Evolutionary conservation across 2,329 filamentous ascomycete genomes (phyloP).

Genomic region (Xylaria polymorpha): DNA sequence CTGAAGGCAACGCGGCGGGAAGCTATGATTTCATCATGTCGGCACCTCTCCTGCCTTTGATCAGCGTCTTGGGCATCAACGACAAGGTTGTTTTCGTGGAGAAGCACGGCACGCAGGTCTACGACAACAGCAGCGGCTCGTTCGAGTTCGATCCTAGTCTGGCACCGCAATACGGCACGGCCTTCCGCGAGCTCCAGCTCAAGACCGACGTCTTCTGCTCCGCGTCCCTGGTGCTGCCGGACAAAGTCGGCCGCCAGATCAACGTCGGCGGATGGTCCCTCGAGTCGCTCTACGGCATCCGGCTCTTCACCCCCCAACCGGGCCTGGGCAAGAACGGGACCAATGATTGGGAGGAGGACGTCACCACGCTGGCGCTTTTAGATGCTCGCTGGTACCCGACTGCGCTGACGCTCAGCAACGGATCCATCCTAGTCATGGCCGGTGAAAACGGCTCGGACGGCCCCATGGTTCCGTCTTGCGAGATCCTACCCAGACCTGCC

Average conservation of each 20-base stretch:
- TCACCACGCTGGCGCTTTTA: slow-evolving; percentile 59
- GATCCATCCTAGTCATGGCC: slow-evolving; percentile 66
- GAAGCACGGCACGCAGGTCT: slow-evolving; percentile 65
- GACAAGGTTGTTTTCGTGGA: slow-evolving; percentile 67
- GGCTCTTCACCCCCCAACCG: slow-evolving; percentile 68
- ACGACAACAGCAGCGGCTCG: slow-evolving; percentile 67
- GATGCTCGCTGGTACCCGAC: slow-evolving; percentile 66
- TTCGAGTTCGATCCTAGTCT: slow-evolving; percentile 67
- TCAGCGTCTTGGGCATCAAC: slow-evolving; percentile 62
- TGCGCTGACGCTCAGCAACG: slow-evolving; percentile 65
- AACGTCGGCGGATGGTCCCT: slow-evolving; percentile 69
- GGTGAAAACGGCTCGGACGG: slow-evolving; percentile 65
- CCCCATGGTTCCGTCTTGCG: slow-evolving; percentile 62
- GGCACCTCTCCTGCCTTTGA: slow-evolving; percentile 65
- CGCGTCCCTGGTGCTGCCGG: slow-evolving; percentile 66
- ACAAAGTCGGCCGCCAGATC: slow-evolving; percentile 67
- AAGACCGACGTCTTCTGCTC: slow-evolving; percentile 71
- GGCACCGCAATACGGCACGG: slow-evolving; percentile 57
- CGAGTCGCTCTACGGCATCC: slow-evolving; percentile 64
- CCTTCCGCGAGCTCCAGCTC: slow-evolving; percentile 65
- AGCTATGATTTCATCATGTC: slow-evolving; percentile 65
- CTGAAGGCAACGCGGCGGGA: slow-evolving; percentile 62
- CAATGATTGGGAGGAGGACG: slow-evolving; percentile 68
- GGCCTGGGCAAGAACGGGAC: slow-evolving; percentile 58
- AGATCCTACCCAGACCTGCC: slow-evolving; percentile 62